Evolutionary conservation across 192 early-diverging fungal genomes (phyloP), one percentile per base, ranked within the genome.

Genomic region (Linnemannia exigua): DNA sequence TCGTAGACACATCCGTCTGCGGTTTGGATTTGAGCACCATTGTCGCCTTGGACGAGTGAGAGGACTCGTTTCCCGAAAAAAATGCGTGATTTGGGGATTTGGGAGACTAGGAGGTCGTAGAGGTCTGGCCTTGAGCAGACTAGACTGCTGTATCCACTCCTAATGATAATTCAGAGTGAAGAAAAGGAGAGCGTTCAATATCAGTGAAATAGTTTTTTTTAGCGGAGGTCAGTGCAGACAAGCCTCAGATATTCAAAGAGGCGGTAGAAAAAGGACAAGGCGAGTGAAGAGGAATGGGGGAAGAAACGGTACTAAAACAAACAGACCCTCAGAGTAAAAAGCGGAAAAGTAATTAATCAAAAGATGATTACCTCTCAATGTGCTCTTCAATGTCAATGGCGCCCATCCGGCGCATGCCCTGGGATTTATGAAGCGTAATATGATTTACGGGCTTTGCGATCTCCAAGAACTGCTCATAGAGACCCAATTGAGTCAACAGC

Each of bases 1-100:
- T 70, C 66, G 15, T 54, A 17, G 5, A 25, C 25, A 5, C 73
- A 48, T 4, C 69, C 51, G 25, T 88, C 88, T 11, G 70, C 28
- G 67, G 68, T 79, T 9, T 15, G 58, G 51, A 82, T 75, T 41
- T 35, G 47, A 28, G 86, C 77, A 35, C 74, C 80, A 41, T 77
- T 47, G 7, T 88, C 73, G 31, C 63, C 15, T 61, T 67, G 51
- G 33, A 36, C 15, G 51, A 82, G 7, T 16, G 69, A 37, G 5
- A 74, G 52, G 22, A 82, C 71, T 37, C 68, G 71, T 20, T 88
- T 83, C 1, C 48, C 67, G 44, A 79, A 74, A 20, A 69, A 73
- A 48, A 80, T 70, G 2, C 51, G 67, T 33, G 74, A 33, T 36
- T 20, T 5, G 4, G 79, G 79, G n/a, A 80, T 38, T 15, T 50